Percentiles rank a stretch among this genome's conserved stretches.
Evolutionary conservation across 108 stramenopile species (phyloP).

Genomic region (Bacterosira constricta): DNA sequence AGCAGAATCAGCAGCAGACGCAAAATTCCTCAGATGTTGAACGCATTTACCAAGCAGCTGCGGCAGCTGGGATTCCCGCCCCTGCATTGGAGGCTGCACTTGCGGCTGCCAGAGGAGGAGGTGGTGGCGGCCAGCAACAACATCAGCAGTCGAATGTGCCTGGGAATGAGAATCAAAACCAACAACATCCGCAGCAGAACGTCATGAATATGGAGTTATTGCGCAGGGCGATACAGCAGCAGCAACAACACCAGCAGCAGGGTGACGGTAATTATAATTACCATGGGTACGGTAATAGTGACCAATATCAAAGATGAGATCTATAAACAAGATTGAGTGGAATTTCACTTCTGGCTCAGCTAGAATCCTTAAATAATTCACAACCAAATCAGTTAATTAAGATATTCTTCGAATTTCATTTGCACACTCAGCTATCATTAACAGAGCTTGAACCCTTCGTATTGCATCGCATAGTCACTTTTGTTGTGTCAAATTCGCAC

Average conservation of each 20-base stretch:
- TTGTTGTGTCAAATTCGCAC: no score
- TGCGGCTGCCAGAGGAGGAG: slow-evolving; percentile 2
- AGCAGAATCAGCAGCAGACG: neutral
- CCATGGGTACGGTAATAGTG: slow-evolving; percentile 20
- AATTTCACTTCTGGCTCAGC: no score
- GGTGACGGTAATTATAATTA: slow-evolving; percentile 27
- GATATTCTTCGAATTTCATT: no score
- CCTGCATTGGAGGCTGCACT: slow-evolving; percentile 30
- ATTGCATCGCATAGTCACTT: no score
- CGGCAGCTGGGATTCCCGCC: slow-evolving; percentile 24
- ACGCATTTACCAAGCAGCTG: slow-evolving; percentile 28
- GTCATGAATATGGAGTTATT: slow-evolving; percentile 26
- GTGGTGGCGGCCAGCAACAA: slow-evolving; percentile 11
- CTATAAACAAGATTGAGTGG: no score
- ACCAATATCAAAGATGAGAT: slow-evolving; percentile 25
- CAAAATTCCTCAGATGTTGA: slow-evolving; percentile 27
- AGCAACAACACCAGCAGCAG: slow-evolving; percentile 22
- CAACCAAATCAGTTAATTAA: no score
- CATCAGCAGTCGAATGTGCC: slow-evolving; percentile 6
- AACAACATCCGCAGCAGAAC: no score
- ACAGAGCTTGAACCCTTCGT: no score
- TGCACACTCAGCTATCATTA: no score
- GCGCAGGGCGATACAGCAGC: slow-evolving; percentile 16
- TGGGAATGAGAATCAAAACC: slow-evolving; percentile 7
- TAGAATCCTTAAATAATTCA: no score